A percentile compares a stretch with the other conserved stretches of the same genome.
Conservation (phyloP, 805 yeast species). For the Wickerhamomyces rabaulensis region DNA sequence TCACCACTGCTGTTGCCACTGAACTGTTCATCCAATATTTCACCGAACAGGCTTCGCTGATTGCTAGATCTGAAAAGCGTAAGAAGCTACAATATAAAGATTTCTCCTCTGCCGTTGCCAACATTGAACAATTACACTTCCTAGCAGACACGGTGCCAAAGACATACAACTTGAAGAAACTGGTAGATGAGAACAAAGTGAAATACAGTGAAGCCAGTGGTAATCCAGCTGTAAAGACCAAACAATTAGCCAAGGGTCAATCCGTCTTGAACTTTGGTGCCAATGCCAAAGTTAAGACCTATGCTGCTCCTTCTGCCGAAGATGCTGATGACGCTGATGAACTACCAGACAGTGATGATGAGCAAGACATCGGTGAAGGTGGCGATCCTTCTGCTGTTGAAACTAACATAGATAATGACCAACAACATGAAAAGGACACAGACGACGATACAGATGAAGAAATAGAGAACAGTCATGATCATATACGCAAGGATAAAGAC, state of each 20-base stretch:
- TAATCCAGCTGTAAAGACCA: constrained; percentile 7
- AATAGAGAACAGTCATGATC: constrained; percentile 2
- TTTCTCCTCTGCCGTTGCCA: constrained; percentile 56
- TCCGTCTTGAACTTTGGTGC: constrained; percentile 29
- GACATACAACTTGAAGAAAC: constrained; percentile 44
- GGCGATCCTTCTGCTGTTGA: constrained; percentile 7
- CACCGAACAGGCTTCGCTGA: constrained; percentile 63
- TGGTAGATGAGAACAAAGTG: constrained; percentile 39
- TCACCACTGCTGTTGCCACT: constrained; percentile 70
- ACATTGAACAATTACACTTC: constrained; percentile 57
- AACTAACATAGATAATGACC: constrained; percentile 5
- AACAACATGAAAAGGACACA: constrained; percentile 10
- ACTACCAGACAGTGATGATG: constrained; percentile 20
- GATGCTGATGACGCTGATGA: constrained; percentile 19
- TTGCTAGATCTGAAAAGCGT: constrained; percentile 60
- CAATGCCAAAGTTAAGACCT: constrained; percentile 3
- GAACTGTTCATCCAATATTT: constrained; percentile 68
- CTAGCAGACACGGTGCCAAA: constrained; percentile 65
- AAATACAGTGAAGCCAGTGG: constrained; percentile 9
- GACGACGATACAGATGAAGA: constrained; percentile 13
- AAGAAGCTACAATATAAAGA: constrained; percentile 69
- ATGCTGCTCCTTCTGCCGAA: neutral
- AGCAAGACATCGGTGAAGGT: constrained; percentile 17
- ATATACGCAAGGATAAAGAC: constrained; percentile 16
- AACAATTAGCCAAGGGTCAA: constrained; percentile 36